phyloP scores from a whole-genome alignment of 2,329 filamentous ascomycete genomes.

The Pyrenochaeta sp. region DNA sequence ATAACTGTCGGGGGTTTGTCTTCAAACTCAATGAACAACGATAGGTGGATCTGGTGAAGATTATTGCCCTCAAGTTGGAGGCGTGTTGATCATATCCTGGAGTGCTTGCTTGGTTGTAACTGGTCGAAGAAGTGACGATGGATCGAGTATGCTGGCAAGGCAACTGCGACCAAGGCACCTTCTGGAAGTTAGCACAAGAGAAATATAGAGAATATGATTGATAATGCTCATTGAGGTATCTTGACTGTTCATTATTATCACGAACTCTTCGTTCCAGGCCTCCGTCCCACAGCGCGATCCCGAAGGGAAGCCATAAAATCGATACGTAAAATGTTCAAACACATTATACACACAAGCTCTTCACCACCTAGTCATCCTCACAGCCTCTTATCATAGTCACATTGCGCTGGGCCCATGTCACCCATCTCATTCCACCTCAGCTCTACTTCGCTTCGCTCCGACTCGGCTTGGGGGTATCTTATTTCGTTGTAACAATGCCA shows the following conservation, averaged over 20 bases:
- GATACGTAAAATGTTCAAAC: conserved; percentile 33
- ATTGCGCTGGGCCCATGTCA: background rate
- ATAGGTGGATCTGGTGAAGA: background rate
- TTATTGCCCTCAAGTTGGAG: background rate
- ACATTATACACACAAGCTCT: conserved; percentile 40
- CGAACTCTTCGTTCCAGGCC: conserved; percentile 36
- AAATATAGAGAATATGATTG: background rate
- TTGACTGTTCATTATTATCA: conserved; percentile 43
- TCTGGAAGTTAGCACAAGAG: background rate
- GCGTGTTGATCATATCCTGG: background rate
- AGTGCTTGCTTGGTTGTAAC: background rate
- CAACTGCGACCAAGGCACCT: background rate
- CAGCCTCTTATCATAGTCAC: conserved; percentile 7
- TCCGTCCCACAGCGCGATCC: conserved; percentile 36
- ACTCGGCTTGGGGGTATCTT: conserved; percentile 26
- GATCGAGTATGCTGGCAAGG: background rate
- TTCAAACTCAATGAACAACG: too few relatives aligned
- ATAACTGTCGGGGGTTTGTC: too few relatives aligned
- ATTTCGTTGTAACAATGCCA: conserved; percentile 1
- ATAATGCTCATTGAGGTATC: conserved; percentile 30
- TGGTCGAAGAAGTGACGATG: background rate
- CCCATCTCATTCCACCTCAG: conserved; percentile 3
- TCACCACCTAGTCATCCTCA: conserved; percentile 8
- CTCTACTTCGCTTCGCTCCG: conserved; percentile 6
- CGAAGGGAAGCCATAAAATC: conserved; percentile 20